phyloP scores from a whole-genome alignment of 2,329 filamentous ascomycete species.

The Neoscytalidium dimidiatum region DNA sequence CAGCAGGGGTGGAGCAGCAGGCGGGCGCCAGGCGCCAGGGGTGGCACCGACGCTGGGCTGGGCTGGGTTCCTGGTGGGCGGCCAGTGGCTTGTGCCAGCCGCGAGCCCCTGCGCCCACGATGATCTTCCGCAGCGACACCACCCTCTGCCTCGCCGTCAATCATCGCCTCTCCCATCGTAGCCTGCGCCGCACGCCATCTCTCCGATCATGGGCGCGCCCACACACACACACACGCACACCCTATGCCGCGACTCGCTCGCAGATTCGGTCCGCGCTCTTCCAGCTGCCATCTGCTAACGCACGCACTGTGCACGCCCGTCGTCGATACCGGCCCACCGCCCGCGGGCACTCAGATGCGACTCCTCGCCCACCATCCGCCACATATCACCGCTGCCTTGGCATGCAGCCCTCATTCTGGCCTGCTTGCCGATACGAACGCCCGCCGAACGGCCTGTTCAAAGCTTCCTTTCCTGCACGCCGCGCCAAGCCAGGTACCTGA shows the following conservation, averaged over 20 bases:
- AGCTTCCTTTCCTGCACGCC: conserved; percentile 8
- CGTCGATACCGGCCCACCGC: not conserved
- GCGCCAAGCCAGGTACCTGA: conserved; percentile 18
- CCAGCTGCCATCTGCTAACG: not conserved
- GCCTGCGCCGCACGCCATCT: not conserved
- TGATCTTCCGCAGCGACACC: conserved; percentile 13
- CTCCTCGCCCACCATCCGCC: not conserved
- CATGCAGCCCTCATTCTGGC: conserved; percentile 1
- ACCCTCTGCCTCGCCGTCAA: not conserved
- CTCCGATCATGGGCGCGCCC: not conserved
- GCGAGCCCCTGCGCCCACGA: not conserved
- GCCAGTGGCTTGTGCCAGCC: not conserved
- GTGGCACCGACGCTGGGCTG: no score
- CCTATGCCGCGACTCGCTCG: not conserved
- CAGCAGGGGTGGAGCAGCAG: not conserved
- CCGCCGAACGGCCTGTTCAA: not conserved
- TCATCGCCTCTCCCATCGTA: not conserved
- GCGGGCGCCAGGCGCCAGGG: not conserved
- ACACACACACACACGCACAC: no score
- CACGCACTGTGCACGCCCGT: no score
- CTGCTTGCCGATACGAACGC: conserved; percentile 6
- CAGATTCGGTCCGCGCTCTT: not conserved
- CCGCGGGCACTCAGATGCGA: not conserved
- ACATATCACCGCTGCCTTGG: not conserved
- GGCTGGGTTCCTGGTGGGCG: no score